Conservation (phyloP, 2,329 filamentous ascomycete species). For the Escovopsis weberi region DNA sequence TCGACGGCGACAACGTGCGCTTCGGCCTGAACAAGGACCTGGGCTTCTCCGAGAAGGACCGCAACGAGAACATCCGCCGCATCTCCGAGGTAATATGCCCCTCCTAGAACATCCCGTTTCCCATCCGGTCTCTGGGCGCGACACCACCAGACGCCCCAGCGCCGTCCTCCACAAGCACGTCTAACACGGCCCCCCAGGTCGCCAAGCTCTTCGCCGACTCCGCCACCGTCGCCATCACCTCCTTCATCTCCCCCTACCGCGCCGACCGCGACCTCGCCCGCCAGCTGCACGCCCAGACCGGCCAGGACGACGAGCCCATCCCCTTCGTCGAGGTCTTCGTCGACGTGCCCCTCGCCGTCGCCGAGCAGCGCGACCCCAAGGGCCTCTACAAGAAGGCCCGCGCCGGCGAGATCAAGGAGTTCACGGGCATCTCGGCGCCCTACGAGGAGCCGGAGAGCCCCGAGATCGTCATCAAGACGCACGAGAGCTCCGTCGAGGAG, state of each 20-base stretch:
- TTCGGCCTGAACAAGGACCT: conserved; percentile 98
- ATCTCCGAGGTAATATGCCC: conserved; percentile 72
- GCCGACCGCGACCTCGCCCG: conserved; percentile 75
- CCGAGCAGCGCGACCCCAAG: conserved; percentile 93
- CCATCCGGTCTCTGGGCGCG: too few species aligned
- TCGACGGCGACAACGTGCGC: conserved; percentile 96
- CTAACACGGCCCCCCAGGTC: conserved; percentile 35
- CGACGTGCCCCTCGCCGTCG: conserved; percentile 79
- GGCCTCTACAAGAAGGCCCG: conserved; percentile 95
- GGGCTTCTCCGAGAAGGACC: conserved; percentile 82
- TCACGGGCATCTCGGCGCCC: conserved; percentile 87
- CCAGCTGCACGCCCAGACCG: conserved; percentile 52
- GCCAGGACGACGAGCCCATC: conserved; percentile 49
- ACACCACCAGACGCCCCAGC: too few species aligned
- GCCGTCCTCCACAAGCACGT: too few species aligned
- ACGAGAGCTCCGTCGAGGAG: conserved; percentile 74
- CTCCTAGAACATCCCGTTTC: too few species aligned
- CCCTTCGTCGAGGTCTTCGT: conserved; percentile 91
- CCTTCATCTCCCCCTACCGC: conserved; percentile 91
- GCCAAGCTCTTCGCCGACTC: conserved; percentile 93
- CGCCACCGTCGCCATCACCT: conserved; percentile 76
- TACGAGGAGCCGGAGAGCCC: conserved; percentile 81
- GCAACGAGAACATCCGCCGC: conserved; percentile 94
- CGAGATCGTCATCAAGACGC: conserved; percentile 76
- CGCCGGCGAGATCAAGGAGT: conserved; percentile 88